phyloP scores from a whole-genome alignment of 345 rosid species.

The Pistacia atlantica region DNA sequence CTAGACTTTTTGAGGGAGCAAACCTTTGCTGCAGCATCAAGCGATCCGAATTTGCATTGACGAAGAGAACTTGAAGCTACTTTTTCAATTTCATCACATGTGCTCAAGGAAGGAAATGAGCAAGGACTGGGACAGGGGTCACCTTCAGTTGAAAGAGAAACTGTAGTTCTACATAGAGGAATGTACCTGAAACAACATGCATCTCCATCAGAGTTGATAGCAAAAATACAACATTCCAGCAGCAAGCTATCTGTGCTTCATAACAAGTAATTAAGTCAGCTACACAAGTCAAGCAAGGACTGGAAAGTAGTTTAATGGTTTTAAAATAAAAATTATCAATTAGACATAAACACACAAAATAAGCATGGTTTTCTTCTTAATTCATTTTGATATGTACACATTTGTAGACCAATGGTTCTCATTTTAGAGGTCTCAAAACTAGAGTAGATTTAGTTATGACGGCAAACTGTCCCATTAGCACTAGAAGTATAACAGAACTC shows the following conservation, averaged over 20 bases:
- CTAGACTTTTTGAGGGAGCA: constrained; percentile 13
- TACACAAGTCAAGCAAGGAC: background rate
- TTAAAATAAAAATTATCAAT: background rate
- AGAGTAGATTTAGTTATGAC: background rate
- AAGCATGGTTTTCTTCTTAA: background rate
- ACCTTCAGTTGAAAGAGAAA: constrained; percentile 40
- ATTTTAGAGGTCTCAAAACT: background rate
- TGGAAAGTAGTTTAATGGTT: background rate
- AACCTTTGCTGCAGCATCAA: constrained; percentile 83
- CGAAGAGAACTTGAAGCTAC: constrained; percentile 59
- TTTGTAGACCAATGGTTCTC: too few species aligned
- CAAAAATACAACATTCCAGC: background rate
- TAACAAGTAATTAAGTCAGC: background rate
- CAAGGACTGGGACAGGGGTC: constrained; percentile 40
- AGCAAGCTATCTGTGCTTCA: background rate
- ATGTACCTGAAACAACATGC: constrained; percentile 60
- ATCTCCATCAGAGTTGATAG: constrained; percentile 14
- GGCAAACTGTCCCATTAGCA: background rate
- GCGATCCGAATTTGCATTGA: constrained; percentile 68
- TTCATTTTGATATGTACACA: background rate
- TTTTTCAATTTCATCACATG: constrained; percentile 57
- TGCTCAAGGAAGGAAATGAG: constrained; percentile 61
- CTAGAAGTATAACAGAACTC: background rate
- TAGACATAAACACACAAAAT: background rate
- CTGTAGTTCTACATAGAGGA: constrained; percentile 63